Percentiles rank a stretch among this genome's conserved stretches.
Conservation (phyloP, 129 eudicot species). For the Flaveria sonorensis region DNA sequence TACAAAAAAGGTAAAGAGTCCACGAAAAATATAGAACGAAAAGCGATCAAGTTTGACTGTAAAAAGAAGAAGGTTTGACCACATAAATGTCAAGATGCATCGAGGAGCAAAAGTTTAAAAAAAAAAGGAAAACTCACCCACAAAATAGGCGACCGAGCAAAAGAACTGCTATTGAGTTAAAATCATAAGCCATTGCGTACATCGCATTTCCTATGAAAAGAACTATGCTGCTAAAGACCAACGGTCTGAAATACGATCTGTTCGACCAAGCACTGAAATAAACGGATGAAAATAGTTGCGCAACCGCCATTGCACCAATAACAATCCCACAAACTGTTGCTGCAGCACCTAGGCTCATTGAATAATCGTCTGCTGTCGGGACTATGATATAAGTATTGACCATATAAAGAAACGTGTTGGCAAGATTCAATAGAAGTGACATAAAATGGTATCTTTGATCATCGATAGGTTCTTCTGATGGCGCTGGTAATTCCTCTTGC, state of each 20-base stretch:
- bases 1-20: no score
- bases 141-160: constrained; percentile 81
- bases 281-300: constrained; percentile 86
- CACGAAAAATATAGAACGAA: no score
- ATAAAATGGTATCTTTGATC: constrained; percentile 78
- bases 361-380: constrained; percentile 90
- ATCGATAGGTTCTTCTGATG: constrained; percentile 55
- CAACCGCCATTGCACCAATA: constrained; percentile 97
- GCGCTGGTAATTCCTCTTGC: constrained; percentile 77
- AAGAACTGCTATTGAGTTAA: constrained; percentile 67
- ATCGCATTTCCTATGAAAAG: constrained; percentile 77
- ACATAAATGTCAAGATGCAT: neutral
- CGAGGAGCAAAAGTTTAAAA: neutral
- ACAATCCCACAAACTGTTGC: constrained; percentile 92
- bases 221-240: constrained; percentile 86
- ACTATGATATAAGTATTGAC: constrained; percentile 91
- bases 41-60: no score
- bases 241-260: constrained; percentile 79
- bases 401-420: constrained; percentile 88
- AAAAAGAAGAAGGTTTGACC: no score
- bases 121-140: constrained; percentile 56
- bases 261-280: constrained; percentile 98
- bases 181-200: constrained; percentile 88
- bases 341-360: constrained; percentile 91
- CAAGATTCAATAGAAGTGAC: constrained; percentile 88